Percentiles rank a stretch among this genome's conserved stretches.
Evolutionary conservation across 768 basidiomycete species (phyloP).

Genomic region (Panaeolus papilionaceus): DNA sequence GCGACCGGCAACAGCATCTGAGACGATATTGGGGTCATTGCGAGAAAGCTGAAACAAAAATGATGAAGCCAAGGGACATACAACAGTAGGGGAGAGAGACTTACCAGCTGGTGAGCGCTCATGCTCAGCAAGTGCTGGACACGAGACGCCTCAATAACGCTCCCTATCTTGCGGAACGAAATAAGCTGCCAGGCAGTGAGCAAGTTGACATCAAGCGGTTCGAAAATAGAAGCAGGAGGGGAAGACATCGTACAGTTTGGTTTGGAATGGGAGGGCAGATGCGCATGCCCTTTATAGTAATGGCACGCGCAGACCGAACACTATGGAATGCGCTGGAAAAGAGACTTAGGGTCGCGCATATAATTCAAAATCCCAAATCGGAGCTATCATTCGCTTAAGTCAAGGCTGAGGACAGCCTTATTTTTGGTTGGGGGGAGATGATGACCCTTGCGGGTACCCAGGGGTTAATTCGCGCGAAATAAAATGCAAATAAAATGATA

Average conservation of each 20-base stretch:
- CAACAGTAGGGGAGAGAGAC: neutral
- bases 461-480: too few relatives aligned
- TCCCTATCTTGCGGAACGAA: neutral
- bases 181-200: neutral
- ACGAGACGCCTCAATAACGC: neutral
- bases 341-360: too few relatives aligned
- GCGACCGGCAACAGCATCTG: neutral
- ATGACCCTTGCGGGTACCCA: too few relatives aligned
- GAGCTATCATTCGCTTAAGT: too few relatives aligned
- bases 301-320: too few relatives aligned
- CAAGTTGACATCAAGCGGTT: neutral
- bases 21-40: neutral
- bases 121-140: neutral
- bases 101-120: neutral
- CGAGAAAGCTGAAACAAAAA: neutral
- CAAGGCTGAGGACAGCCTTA: too few relatives aligned
- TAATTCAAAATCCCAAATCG: too few relatives aligned
- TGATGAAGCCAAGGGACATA: neutral
- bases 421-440: too few relatives aligned
- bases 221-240: neutral
- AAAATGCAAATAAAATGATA: too few relatives aligned
- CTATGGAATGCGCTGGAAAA: too few relatives aligned
- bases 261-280: too few relatives aligned
- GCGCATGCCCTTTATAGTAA: too few relatives aligned
- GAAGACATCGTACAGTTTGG: neutral